Conservation (phyloP, 2,329 filamentous ascomycete genomes). For the Colletotrichum paranaense region DNA sequence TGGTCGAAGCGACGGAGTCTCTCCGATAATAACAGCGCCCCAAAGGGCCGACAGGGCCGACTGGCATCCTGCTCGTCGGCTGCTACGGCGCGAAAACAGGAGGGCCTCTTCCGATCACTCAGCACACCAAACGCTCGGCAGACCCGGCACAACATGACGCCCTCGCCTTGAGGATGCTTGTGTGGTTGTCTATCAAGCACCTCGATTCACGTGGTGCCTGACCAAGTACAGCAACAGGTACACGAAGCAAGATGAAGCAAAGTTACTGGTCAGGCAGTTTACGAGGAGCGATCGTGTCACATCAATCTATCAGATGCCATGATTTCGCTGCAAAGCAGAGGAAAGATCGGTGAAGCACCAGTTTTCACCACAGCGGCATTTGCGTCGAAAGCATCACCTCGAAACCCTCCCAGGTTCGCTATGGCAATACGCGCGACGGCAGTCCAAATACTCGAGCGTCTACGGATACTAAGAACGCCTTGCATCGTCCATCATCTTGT, state of each 20-base stretch:
- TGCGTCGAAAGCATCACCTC: background rate
- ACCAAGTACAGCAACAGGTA: background rate
- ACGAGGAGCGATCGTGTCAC: background rate
- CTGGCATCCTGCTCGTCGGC: conserved; percentile 6
- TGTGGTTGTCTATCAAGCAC: background rate
- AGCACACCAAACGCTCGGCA: conserved; percentile 13
- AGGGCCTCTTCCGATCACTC: conserved; percentile 14
- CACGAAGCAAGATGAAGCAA: background rate
- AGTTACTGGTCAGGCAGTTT: background rate
- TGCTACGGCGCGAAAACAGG: conserved; percentile 11
- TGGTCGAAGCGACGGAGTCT: conserved; percentile 10
- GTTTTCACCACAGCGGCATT: background rate
- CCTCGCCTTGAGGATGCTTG: background rate
- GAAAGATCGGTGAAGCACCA: background rate
- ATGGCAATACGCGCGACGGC: background rate
- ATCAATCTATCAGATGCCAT: background rate
- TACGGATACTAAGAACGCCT: conserved; percentile 1
- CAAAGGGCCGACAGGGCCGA: conserved; percentile 25
- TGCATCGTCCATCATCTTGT: conserved; percentile 17
- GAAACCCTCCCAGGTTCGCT: background rate
- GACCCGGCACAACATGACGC: conserved; percentile 4
- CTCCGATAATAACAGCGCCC: conserved; percentile 22
- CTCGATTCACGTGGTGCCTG: background rate
- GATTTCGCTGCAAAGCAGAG: background rate
- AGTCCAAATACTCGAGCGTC: background rate